Evolutionary conservation across 1,284 basidiomycete genomes (phyloP).

Genomic region (Lignosus rhinocerotis): DNA sequence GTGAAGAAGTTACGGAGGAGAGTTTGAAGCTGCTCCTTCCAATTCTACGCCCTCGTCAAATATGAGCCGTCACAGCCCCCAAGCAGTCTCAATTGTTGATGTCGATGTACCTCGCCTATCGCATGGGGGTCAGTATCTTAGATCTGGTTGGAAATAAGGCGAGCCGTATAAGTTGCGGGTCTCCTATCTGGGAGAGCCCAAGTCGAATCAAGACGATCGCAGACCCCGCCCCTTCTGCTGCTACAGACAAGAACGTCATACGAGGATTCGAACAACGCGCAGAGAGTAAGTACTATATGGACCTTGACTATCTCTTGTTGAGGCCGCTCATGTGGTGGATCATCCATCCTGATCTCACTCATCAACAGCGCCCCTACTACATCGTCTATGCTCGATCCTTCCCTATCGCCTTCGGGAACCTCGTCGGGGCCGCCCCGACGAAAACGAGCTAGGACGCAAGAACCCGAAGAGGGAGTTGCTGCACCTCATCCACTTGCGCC

Average conservation of each 20-base stretch:
- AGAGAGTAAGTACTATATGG: not conserved
- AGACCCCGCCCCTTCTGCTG: conserved; percentile 12
- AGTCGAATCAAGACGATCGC: conserved; percentile 3
- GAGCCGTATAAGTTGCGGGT: not conserved
- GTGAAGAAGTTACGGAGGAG: not conserved
- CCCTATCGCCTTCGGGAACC: too few species aligned
- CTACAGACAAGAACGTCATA: conserved; percentile 1
- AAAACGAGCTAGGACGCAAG: conserved; percentile 8
- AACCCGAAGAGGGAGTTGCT: conserved; percentile 1
- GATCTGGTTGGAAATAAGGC: too few species aligned
- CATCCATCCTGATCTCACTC: not conserved
- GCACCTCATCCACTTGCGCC: not conserved
- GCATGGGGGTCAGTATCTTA: too few species aligned
- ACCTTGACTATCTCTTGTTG: not conserved
- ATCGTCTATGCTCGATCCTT: not conserved
- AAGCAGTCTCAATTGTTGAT: conserved; percentile 4
- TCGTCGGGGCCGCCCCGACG: not conserved
- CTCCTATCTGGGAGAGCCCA: conserved; percentile 3
- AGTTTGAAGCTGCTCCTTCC: not conserved
- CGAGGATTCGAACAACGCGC: not conserved
- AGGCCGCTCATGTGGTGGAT: conserved; percentile 7
- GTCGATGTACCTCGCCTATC: conserved; percentile 1
- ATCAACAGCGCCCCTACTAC: too few species aligned
- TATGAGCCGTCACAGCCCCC: not conserved
- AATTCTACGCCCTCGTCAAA: not conserved